A percentile compares a stretch with the other conserved stretches of the same genome.
phyloP scores from a whole-genome alignment of 2,329 filamentous ascomycete genomes.

The Sphaceloma murrayae region DNA sequence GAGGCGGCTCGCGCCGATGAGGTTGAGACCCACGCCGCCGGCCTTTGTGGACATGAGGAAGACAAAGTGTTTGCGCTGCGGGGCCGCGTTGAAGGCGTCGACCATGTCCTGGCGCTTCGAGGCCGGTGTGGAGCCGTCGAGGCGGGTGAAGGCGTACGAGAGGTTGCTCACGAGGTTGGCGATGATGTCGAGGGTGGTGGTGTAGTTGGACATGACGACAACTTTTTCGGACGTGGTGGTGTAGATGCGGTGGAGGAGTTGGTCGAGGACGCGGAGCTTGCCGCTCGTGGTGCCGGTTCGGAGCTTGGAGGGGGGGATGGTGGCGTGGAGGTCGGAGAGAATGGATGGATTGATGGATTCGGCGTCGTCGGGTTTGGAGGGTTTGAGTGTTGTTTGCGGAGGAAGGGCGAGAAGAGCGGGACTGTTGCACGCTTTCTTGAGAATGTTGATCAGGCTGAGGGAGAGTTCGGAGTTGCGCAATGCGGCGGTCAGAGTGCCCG shows the following conservation, averaged over 20 bases:
- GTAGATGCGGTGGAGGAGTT: slow-evolving; percentile 52
- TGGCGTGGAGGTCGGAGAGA: neutral
- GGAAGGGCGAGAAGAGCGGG: slow-evolving; percentile 49
- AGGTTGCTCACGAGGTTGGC: slow-evolving; percentile 51
- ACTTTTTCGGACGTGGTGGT: slow-evolving; percentile 58
- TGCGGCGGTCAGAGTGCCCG: slow-evolving; percentile 52
- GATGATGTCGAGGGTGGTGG: slow-evolving; percentile 59
- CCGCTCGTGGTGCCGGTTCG: slow-evolving; percentile 50
- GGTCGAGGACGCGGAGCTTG: slow-evolving; percentile 59
- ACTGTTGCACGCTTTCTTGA: slow-evolving; percentile 68
- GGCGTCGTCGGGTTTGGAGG: slow-evolving; percentile 30
- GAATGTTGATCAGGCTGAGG: slow-evolving; percentile 59
- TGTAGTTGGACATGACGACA: slow-evolving; percentile 68
- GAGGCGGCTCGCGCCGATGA: slow-evolving; percentile 60
- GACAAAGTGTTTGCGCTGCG: slow-evolving; percentile 50
- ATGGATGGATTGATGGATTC: slow-evolving; percentile 44
- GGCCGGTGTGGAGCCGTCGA: slow-evolving; percentile 58
- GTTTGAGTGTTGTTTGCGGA: slow-evolving; percentile 24
- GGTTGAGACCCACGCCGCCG: slow-evolving; percentile 59
- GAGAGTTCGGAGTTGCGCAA: slow-evolving; percentile 53
- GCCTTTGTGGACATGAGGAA: slow-evolving; percentile 66
- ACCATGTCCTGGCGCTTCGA: slow-evolving; percentile 58
- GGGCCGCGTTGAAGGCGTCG: slow-evolving; percentile 57
- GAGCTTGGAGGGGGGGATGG: slow-evolving; percentile 42
- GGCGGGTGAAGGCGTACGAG: slow-evolving; percentile 53